Evolutionary conservation across 169 alveolate species (phyloP), one percentile per base, ranked within the genome.

Genomic region (Neospora caninum): DNA sequence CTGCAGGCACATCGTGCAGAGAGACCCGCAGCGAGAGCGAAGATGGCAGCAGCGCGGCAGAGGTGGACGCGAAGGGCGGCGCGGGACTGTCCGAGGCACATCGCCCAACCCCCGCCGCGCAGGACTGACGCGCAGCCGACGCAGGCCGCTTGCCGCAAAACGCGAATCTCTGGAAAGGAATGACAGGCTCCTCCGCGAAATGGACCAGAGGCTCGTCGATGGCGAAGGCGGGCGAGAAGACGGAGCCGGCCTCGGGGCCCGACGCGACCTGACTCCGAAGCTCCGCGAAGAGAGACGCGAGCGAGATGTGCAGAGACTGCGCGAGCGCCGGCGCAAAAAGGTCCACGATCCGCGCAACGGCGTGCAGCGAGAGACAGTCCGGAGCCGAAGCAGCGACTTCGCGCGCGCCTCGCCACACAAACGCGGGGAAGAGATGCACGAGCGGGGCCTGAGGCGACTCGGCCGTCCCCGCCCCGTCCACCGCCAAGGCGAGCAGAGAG

Each of bases 181-280:
- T 9, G 4, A 29, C 73, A 64, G 73, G 4, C 25, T 64, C 73
- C 25, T 64, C 86, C 4, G 45, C 1, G 86, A 78, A 42, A 13
- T 82, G 89, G 27, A 82, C 18, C 36, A 82, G 89, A 18, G 89
- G 89, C 18, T 38, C 89, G 34, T 36, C 89, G 34, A 82, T 36
- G 27, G 89, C 2, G 69, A 82, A 42, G 25, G 89, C 89, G 6
- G 89, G 89, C 16, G 89, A 82, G 38, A 7, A 82, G 89, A 41
- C 10, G 88, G 34, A 42, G 89, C 34, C 20, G 89, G 31, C 41
- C 6, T 36, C n/a, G 64, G 25, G 13, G 67, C 4, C 4, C 58
- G 13, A 49, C 22, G 58, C 0, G 1, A 10, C 84, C n/a, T 18
- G 25, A 2, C 43, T 41, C 13, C 39, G 41, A 2, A 73, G 38